Conservation (phyloP, 1,284 basidiomycete genomes). For the Leccinum cinnamomeum region DNA sequence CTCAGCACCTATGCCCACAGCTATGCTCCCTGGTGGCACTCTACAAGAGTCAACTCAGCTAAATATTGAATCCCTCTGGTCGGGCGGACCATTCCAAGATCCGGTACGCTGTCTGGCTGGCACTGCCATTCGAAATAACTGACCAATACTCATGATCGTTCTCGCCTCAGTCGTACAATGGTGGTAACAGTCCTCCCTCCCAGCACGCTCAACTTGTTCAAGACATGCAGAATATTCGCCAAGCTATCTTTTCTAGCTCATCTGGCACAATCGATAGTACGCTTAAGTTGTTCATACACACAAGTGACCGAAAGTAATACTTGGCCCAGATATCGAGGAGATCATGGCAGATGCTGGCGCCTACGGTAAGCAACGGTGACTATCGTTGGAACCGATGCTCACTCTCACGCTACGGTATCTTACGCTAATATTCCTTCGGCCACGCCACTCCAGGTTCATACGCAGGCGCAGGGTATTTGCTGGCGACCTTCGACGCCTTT, state of each 20-base stretch:
- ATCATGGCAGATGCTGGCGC: constrained; percentile 56
- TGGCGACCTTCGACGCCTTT: constrained; percentile 48
- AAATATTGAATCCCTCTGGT: constrained; percentile 76
- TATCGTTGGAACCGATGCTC: not conserved
- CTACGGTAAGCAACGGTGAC: constrained; percentile 49
- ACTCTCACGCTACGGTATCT: not conserved
- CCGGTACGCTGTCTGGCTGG: constrained; percentile 41
- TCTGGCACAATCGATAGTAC: constrained; percentile 60
- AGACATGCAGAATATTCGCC: constrained; percentile 53
- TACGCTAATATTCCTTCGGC: not conserved
- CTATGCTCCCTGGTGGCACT: constrained; percentile 65
- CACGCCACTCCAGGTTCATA: constrained; percentile 55
- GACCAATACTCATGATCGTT: constrained; percentile 6
- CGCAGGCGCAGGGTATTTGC: constrained; percentile 60
- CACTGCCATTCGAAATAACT: not conserved
- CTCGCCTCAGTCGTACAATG: constrained; percentile 54
- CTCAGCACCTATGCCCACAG: constrained; percentile 34
- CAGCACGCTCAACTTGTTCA: constrained; percentile 46
- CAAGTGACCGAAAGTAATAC: constrained; percentile 2
- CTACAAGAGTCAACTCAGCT: constrained; percentile 59
- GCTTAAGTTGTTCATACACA: constrained; percentile 14
- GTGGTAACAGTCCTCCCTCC: constrained; percentile 59
- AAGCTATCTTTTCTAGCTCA: constrained; percentile 56
- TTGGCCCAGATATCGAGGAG: constrained; percentile 50
- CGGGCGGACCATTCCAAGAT: constrained; percentile 69